Evolutionary conservation across 2,329 filamentous ascomycete genomes (phyloP).

Genomic region (Zalaria obscura): DNA sequence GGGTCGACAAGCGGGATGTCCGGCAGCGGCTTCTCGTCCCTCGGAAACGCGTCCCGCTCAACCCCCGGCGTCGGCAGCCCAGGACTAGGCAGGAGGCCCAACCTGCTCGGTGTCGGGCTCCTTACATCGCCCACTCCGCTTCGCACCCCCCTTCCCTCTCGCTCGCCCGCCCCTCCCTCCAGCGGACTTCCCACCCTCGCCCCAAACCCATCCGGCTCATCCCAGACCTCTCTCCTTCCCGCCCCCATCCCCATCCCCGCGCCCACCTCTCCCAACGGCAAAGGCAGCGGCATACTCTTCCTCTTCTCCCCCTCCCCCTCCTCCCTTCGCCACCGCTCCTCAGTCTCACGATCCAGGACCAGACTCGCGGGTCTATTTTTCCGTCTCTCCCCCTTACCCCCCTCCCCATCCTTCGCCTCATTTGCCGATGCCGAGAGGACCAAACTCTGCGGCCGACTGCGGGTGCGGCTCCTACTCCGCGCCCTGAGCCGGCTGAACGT

Average conservation of each 20-base stretch:
- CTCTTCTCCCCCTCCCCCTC: neutral
- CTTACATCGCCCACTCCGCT: too few relatives aligned
- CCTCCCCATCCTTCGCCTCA: too few relatives aligned
- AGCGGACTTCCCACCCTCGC: neutral
- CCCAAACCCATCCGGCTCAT: neutral
- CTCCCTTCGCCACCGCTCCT: neutral
- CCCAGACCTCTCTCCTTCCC: neutral
- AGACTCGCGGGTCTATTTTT: neutral
- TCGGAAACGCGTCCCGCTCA: neutral
- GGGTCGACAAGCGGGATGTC: too few relatives aligned
- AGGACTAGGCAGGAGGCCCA: conserved; percentile 8
- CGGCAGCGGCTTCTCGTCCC: neutral
- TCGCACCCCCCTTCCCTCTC: too few relatives aligned
- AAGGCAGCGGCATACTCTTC: too few relatives aligned
- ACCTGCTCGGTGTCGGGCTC: neutral
- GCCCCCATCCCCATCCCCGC: neutral
- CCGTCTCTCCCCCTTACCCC: neutral
- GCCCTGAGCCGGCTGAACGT: too few relatives aligned
- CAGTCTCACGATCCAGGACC: neutral
- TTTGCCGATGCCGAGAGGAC: too few relatives aligned
- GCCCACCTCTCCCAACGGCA: neutral
- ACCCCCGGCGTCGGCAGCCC: neutral
- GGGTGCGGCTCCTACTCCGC: too few relatives aligned
- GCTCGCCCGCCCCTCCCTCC: neutral
- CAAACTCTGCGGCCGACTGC: too few relatives aligned